A percentile compares a stretch with the other conserved stretches of the same genome.
Conservation (phyloP, 805 yeast genomes). For the Monosporozyma aerobia region DNA sequence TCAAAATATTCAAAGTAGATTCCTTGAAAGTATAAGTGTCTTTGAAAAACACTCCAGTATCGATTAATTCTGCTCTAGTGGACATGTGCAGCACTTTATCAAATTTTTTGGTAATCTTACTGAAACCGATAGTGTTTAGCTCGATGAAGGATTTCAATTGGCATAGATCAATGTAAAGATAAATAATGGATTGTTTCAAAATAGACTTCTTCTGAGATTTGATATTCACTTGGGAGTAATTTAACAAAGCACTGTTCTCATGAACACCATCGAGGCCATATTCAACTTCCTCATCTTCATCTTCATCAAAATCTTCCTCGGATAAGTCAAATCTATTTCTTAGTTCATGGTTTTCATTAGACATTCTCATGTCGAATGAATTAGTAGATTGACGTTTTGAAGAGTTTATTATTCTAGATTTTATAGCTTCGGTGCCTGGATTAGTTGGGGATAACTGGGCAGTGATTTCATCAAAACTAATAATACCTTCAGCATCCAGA, state of each 20-base stretch:
- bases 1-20: conserved; percentile 40
- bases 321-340: conserved; percentile 2
- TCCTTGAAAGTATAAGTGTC: conserved; percentile 48
- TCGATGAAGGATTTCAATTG: conserved; percentile 81
- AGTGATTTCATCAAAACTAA: not conserved
- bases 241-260: conserved; percentile 41
- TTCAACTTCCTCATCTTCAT: conserved; percentile 1
- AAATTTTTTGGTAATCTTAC: conserved; percentile 81
- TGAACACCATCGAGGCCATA: conserved; percentile 26
- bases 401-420: not conserved
- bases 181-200: conserved; percentile 53
- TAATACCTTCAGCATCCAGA: conserved; percentile 32
- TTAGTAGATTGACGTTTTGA: conserved; percentile 1
- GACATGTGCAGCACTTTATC: conserved; percentile 65
- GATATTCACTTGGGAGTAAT: conserved; percentile 41
- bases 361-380: not conserved
- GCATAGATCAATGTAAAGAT: conserved; percentile 61
- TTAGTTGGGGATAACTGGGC: not conserved
- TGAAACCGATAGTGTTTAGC: conserved; percentile 76
- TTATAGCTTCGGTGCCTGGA: not conserved
- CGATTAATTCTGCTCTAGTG: conserved; percentile 42
- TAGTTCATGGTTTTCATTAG: not conserved
- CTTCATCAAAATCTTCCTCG: conserved; percentile 3
- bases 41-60: conserved; percentile 34
- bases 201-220: conserved; percentile 49